phyloP scores from a whole-genome alignment of 495 filamentous ascomycete species.

The Podospora appendiculata region DNA sequence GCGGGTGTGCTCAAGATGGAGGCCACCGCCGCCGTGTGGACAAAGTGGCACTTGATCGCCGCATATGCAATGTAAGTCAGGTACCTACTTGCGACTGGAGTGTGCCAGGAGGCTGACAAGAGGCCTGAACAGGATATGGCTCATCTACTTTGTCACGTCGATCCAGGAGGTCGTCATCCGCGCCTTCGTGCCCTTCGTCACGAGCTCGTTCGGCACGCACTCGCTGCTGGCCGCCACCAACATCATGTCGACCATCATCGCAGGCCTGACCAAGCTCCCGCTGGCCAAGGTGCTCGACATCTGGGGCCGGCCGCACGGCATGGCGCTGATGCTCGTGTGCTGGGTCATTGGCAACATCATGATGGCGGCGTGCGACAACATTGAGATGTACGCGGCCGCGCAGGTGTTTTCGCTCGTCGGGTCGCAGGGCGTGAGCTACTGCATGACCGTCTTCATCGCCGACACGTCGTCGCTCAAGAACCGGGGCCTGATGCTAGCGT shows the following conservation, averaged over 20 bases:
- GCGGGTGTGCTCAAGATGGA: slow-evolving; percentile 9
- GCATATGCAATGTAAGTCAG: slow-evolving; percentile 9
- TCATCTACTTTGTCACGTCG: slow-evolving; percentile 42
- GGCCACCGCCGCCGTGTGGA: slow-evolving; percentile 8
- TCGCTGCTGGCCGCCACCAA: slow-evolving; percentile 38
- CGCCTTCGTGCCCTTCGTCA: slow-evolving; percentile 37
- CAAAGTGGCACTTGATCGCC: slow-evolving; percentile 3
- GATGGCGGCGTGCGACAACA: slow-evolving; percentile 38
- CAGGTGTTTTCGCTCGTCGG: slow-evolving; percentile 42
- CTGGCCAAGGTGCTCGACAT: slow-evolving; percentile 59
- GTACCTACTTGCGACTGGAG: no score
- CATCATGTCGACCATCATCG: slow-evolving; percentile 48
- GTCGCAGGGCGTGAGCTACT: slow-evolving; percentile 47
- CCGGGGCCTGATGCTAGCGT: slow-evolving; percentile 55
- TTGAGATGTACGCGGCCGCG: slow-evolving; percentile 42
- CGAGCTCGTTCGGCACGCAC: slow-evolving; percentile 36
- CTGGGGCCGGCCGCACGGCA: slow-evolving; percentile 49
- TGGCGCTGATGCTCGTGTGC: slow-evolving; percentile 27
- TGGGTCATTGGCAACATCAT: slow-evolving; percentile 35
- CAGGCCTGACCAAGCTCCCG: slow-evolving; percentile 51
- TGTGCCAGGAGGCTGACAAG: not conserved
- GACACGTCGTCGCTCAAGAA: slow-evolving; percentile 56
- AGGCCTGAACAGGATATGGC: slow-evolving; percentile 32
- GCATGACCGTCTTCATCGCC: slow-evolving; percentile 53
- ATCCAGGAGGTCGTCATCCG: slow-evolving; percentile 32